These are phyloP conservation scores for Isoetes taiwanensis DNA, from an alignment of 75 land plant species.

Conservation along the genomic window DNA sequence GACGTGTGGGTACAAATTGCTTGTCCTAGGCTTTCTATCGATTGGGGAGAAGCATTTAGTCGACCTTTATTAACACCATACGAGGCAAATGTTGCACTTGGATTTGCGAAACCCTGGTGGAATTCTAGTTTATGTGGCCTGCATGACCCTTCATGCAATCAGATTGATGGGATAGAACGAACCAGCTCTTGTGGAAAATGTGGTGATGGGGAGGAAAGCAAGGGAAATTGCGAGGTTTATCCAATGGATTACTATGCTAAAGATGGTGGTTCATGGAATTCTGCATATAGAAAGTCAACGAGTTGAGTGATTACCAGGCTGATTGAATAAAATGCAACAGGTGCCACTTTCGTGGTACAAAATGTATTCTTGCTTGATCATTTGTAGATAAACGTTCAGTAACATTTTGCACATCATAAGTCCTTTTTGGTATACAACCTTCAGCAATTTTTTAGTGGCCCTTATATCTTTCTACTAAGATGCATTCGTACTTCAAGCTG, in stretches of 20 bases:
- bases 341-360: too few species aligned
- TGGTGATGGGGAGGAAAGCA: neutral
- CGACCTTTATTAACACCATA: slow-evolving; percentile 73
- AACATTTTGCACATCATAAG: too few species aligned
- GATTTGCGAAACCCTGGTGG: slow-evolving; percentile 84
- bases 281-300: slow-evolving; percentile 35
- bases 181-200: slow-evolving; percentile 1
- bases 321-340: too few species aligned
- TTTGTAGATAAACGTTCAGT: too few species aligned
- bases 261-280: slow-evolving; percentile 98
- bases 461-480: too few species aligned
- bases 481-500: too few species aligned
- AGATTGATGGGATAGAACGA: slow-evolving; percentile 9
- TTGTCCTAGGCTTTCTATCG: slow-evolving; percentile 86
- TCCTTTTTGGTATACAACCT: too few species aligned
- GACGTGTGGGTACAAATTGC: slow-evolving; percentile 98
- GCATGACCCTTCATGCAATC: slow-evolving; percentile 6
- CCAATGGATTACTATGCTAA: slow-evolving; percentile 98
- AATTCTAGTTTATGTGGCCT: slow-evolving; percentile 16
- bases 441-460: too few species aligned
- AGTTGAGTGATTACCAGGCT: too few species aligned
- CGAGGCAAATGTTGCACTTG: slow-evolving; percentile 86
- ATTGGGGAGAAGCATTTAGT: slow-evolving; percentile 87
- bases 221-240: slow-evolving; percentile 25
- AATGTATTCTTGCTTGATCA: too few species aligned